Percentiles rank a stretch among this genome's conserved stretches.
phyloP scores from a whole-genome alignment of 805 yeast species.

The Pachysolen tannophilus region DNA sequence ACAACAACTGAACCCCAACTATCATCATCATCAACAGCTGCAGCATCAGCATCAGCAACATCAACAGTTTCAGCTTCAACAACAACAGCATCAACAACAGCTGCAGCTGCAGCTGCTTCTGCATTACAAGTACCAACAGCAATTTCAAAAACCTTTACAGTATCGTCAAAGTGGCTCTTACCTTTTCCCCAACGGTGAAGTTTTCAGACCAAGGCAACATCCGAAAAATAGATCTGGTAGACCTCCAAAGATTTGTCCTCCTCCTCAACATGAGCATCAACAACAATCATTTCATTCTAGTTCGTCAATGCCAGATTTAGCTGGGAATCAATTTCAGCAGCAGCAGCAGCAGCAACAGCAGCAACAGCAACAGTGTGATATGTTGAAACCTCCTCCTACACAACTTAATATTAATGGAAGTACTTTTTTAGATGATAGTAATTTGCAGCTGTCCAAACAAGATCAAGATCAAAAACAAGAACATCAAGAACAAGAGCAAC shows the following conservation, averaged over 20 bases:
- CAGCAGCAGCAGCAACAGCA: too few species aligned
- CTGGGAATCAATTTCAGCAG: slow-evolving; percentile 1
- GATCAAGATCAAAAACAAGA: background rate
- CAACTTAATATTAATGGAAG: background rate
- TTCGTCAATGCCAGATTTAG: slow-evolving; percentile 9
- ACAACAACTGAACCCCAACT: background rate
- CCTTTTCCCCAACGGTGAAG: slow-evolving; percentile 47
- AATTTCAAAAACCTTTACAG: slow-evolving; percentile 8
- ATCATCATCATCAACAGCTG: background rate
- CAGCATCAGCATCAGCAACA: background rate
- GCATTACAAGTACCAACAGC: background rate
- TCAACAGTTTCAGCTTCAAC: slow-evolving; percentile 1
- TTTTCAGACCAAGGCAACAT: slow-evolving; percentile 37
- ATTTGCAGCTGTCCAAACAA: background rate
- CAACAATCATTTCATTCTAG: slow-evolving; percentile 4
- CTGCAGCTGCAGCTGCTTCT: background rate
- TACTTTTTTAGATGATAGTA: background rate
- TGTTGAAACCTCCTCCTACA: slow-evolving; percentile 1
- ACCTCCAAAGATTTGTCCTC: slow-evolving; percentile 22
- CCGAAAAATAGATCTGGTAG: slow-evolving; percentile 30
- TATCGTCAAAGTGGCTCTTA: slow-evolving; percentile 18
- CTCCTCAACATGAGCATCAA: slow-evolving; percentile 1
- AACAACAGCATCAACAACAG: slow-evolving; percentile 2
- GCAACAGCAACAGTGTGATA: too few species aligned
- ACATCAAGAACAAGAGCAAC: slow-evolving; percentile 8